Conservation (phyloP, 1,284 basidiomycete genomes). For the Irpex lacteus region DNA sequence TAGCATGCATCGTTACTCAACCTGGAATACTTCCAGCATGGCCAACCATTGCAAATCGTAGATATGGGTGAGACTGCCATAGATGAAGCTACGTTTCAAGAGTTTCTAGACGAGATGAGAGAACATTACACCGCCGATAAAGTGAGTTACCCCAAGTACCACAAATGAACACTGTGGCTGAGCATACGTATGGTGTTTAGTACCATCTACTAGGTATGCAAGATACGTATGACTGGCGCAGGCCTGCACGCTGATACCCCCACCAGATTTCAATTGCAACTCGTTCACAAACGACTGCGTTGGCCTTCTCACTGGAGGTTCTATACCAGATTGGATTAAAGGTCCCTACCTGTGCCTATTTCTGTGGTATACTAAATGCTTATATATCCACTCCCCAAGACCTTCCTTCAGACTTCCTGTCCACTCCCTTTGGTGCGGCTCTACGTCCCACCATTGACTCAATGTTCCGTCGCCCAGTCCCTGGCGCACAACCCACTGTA, state of each 20-base stretch:
- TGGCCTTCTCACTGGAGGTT: conserved; percentile 79
- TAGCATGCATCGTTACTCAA: neutral
- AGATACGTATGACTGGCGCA: neutral
- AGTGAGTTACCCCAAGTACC: conserved; percentile 37
- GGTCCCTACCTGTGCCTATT: conserved; percentile 35
- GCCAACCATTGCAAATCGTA: conserved; percentile 69
- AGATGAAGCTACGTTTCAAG: conserved; percentile 81
- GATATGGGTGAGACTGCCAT: conserved; percentile 83
- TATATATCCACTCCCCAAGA: conserved; percentile 41
- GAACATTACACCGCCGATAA: conserved; percentile 85
- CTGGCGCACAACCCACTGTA: conserved; percentile 41
- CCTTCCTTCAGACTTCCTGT: conserved; percentile 84
- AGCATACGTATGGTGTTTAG: conserved; percentile 33
- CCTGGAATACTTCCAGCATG: conserved; percentile 53
- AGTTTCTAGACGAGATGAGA: conserved; percentile 75
- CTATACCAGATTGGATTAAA: conserved; percentile 79
- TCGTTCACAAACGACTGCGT: conserved; percentile 87
- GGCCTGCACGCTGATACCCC: neutral
- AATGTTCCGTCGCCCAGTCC: conserved; percentile 67
- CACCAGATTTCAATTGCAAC: conserved; percentile 83
- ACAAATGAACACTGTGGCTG: neutral
- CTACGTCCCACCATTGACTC: conserved; percentile 85
- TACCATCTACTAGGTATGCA: conserved; percentile 84
- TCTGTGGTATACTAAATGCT: neutral
- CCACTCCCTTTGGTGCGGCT: conserved; percentile 86